Evolutionary conservation across 2,329 filamentous ascomycete species (phyloP).

Genomic region (Hypoxylon sp.): DNA sequence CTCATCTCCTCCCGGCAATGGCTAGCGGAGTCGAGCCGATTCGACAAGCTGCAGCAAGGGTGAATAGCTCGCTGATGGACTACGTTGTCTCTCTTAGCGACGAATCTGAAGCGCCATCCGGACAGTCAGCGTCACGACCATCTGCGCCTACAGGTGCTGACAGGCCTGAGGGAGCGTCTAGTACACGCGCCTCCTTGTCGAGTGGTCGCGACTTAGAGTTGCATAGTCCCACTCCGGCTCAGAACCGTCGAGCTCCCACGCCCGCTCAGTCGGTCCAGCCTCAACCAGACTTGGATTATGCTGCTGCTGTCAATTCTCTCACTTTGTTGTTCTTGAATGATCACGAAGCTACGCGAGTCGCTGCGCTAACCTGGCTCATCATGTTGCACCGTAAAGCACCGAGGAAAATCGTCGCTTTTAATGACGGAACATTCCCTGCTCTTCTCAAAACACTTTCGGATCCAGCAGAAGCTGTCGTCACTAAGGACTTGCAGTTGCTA

Average conservation of each 20-base stretch:
- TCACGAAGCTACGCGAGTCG: constrained; percentile 94
- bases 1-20: constrained; percentile 93
- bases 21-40: constrained; percentile 92
- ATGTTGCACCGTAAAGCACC: constrained; percentile 98
- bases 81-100: constrained; percentile 93
- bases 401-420: constrained; percentile 91
- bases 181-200: constrained; percentile 65
- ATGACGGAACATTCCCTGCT: constrained; percentile 96
- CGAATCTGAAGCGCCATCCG: constrained; percentile 63
- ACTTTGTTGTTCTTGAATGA: constrained; percentile 96
- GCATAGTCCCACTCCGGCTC: constrained; percentile 65
- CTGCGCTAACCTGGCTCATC: constrained; percentile 94
- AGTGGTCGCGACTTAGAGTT: constrained; percentile 68
- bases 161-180: constrained; percentile 61
- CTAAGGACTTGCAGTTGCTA: constrained; percentile 89
- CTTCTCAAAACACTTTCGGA: constrained; percentile 96
- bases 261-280: constrained; percentile 59
- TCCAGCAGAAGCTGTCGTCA: constrained; percentile 94
- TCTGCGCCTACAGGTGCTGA: constrained; percentile 59
- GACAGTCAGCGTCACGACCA: constrained; percentile 57
- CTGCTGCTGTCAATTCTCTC: constrained; percentile 91
- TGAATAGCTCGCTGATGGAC: constrained; percentile 92
- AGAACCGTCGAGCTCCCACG: constrained; percentile 62
- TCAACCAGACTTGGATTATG: constrained; percentile 89
- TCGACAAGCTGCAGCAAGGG: constrained; percentile 85